phyloP scores from a whole-genome alignment of 2,329 filamentous ascomycete species.

The Cytospora leucostoma region DNA sequence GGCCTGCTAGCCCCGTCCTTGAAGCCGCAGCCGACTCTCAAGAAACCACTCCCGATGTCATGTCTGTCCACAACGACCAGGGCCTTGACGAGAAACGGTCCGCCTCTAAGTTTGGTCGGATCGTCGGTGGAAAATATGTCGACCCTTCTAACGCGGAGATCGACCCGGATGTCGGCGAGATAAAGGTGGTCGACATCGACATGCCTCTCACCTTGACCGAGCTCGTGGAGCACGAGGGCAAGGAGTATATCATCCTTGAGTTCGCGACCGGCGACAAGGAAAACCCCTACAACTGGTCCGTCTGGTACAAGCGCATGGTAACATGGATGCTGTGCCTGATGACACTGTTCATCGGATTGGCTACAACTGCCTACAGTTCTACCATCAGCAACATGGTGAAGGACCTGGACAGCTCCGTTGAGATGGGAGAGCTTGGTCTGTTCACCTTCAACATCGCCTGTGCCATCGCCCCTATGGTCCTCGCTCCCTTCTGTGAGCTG shows the following conservation, averaged over 20 bases:
- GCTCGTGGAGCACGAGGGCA: conserved; percentile 43
- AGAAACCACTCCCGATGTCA: conserved; percentile 25
- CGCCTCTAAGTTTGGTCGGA: conserved; percentile 34
- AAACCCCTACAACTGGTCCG: conserved; percentile 55
- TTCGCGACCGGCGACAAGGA: conserved; percentile 49
- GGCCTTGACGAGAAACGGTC: conserved; percentile 27
- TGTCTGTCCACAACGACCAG: conserved; percentile 22
- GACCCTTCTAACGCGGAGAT: conserved; percentile 37
- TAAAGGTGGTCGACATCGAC: conserved; percentile 48
- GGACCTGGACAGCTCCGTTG: conserved; percentile 45
- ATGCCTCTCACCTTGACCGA: conserved; percentile 51
- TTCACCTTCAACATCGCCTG: conserved; percentile 53
- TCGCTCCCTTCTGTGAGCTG: conserved; percentile 52
- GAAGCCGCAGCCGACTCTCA: conserved; percentile 16
- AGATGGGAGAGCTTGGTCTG: conserved; percentile 50
- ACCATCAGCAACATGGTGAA: conserved; percentile 48
- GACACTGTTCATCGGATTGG: conserved; percentile 56
- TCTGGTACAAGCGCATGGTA: conserved; percentile 47
- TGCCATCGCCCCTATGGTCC: conserved; percentile 48
- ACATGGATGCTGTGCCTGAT: conserved; percentile 50
- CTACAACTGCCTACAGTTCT: conserved; percentile 55
- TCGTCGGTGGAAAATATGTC: conserved; percentile 43
- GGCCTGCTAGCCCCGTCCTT: conserved; percentile 16
- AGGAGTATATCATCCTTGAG: conserved; percentile 48
- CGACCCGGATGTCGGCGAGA: conserved; percentile 38